Evolutionary conservation across 2,329 filamentous ascomycete species (phyloP).

Genomic region (Pyricularia sp.): DNA sequence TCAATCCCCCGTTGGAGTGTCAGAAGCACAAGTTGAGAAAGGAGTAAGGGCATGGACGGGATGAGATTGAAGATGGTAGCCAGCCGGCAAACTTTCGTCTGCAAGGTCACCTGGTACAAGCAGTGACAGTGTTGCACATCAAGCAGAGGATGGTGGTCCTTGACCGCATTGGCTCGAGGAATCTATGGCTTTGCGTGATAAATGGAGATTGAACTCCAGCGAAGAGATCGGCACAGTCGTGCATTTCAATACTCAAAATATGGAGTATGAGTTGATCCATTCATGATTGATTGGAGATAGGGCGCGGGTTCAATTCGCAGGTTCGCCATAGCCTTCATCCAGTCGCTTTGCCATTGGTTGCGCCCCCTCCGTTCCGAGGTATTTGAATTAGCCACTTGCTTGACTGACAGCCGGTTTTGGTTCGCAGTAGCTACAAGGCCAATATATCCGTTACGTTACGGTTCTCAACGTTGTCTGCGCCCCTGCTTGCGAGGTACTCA

Average conservation of each 20-base stretch:
- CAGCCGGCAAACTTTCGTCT: not conserved
- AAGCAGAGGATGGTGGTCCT: not conserved
- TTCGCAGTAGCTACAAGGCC: too few species aligned
- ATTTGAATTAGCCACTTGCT: not conserved
- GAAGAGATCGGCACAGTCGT: too few species aligned
- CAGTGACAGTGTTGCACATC: not conserved
- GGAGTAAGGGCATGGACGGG: not conserved
- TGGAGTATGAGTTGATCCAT: not conserved
- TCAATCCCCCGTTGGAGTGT: not conserved
- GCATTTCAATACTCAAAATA: too few species aligned
- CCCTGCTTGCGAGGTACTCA: too few species aligned
- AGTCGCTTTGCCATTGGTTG: not conserved
- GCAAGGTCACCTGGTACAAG: not conserved
- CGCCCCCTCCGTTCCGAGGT: not conserved
- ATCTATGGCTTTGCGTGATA: not conserved
- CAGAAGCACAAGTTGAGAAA: not conserved
- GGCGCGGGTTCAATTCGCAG: not conserved
- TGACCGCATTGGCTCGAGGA: not conserved
- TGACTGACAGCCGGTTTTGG: too few species aligned
- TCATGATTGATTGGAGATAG: too few species aligned
- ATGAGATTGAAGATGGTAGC: not conserved
- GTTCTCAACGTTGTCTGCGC: too few species aligned
- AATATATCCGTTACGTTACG: too few species aligned
- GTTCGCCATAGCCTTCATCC: not conserved
- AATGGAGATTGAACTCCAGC: too few species aligned